A percentile compares a stretch with the other conserved stretches of the same genome.
phyloP scores from a whole-genome alignment of 1,284 basidiomycete species.

The Golubevia pallescens region DNA sequence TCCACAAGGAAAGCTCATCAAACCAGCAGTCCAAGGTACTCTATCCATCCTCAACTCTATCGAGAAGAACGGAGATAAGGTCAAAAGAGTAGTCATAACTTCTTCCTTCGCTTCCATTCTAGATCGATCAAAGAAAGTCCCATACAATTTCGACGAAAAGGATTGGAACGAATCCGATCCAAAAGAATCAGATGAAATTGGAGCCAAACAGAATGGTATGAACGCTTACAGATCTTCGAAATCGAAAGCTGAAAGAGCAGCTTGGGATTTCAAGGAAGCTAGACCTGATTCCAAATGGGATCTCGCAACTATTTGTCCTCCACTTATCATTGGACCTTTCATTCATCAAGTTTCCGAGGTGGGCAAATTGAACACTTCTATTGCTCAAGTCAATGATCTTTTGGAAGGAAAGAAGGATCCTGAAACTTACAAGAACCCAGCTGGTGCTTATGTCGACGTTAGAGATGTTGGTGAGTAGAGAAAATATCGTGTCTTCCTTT shows the following conservation, averaged over 20 bases:
- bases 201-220: constrained; percentile 69
- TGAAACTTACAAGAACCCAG: background rate
- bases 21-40: constrained; percentile 74
- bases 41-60: constrained; percentile 70
- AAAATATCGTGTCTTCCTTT: background rate
- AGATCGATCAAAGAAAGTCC: constrained; percentile 41
- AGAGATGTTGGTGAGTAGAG: background rate
- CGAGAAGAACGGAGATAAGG: constrained; percentile 67
- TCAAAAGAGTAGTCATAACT: constrained; percentile 72
- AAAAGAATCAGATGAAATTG: constrained; percentile 9
- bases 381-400: background rate
- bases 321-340: constrained; percentile 51
- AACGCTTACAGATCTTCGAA: constrained; percentile 65
- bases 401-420: background rate
- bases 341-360: background rate
- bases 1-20: constrained; percentile 69
- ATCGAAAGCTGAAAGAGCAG: constrained; percentile 70
- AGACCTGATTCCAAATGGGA: constrained; percentile 65
- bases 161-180: constrained; percentile 72
- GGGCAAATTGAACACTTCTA: background rate
- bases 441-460: background rate
- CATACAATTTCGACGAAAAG: constrained; percentile 57
- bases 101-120: constrained; percentile 71
- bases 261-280: constrained; percentile 54
- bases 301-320: constrained; percentile 70